phyloP scores from a whole-genome alignment of 208 protist genomes.

The Leishmania lainsoni region DNA sequence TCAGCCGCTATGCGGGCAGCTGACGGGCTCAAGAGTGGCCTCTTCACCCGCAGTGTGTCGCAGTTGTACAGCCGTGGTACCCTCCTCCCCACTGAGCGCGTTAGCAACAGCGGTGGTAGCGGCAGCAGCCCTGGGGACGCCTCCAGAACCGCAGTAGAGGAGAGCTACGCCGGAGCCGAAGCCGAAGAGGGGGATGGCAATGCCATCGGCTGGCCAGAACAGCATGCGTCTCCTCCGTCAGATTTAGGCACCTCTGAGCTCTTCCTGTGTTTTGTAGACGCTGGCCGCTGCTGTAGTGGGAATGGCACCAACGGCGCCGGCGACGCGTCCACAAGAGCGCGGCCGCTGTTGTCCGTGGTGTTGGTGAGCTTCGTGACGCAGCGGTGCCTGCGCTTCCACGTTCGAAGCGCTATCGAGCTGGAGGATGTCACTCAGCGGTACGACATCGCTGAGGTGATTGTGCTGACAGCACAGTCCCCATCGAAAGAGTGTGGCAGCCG shows the following conservation, averaged over 20 bases:
- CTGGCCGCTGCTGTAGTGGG: background rate
- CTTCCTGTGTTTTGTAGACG: constrained; percentile 66
- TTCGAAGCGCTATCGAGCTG: constrained; percentile 48
- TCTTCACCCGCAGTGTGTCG: constrained; percentile 78
- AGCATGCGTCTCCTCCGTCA: background rate
- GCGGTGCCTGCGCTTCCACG: constrained; percentile 29
- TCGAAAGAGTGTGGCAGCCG: background rate
- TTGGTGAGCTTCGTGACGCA: constrained; percentile 84
- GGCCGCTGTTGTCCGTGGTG: constrained; percentile 32
- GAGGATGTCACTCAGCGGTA: constrained; percentile 75
- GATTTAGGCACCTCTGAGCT: constrained; percentile 55
- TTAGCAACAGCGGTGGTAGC: constrained; percentile 40
- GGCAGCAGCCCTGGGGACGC: background rate
- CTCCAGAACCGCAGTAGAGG: constrained; percentile 4
- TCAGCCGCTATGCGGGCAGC: constrained; percentile 79
- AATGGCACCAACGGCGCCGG: background rate
- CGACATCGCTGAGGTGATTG: constrained; percentile 77
- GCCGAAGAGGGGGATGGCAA: constrained; percentile 25
- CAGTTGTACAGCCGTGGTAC: constrained; percentile 84
- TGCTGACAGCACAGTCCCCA: constrained; percentile 27
- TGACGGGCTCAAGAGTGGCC: constrained; percentile 57
- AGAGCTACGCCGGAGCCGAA: constrained; percentile 14
- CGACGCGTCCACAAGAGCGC: background rate
- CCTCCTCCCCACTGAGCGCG: constrained; percentile 73
- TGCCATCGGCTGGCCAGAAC: background rate